Base-by-base conservation (phyloP, 2,329 filamentous ascomycete genomes). In the Sclerotinia spermophila region DNA sequence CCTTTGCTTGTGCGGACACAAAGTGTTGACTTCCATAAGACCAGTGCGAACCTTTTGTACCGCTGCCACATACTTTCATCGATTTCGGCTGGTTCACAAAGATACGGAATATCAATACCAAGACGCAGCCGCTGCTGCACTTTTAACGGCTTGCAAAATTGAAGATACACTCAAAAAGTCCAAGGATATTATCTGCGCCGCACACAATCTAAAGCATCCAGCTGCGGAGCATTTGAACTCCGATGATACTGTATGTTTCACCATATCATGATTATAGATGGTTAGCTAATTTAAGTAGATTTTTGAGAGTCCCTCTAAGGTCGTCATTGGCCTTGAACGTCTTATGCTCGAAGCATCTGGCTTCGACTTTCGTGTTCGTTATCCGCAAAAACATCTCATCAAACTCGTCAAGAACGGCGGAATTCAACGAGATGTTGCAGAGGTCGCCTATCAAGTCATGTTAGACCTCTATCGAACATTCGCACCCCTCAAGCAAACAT, bases 81-180 rank as follows among this genome's bases (percentile, higher is more conserved):
- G 94, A 76, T 97, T 97, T 80, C 90, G 95, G 44, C 86, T 98
- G 67, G 88, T 91, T 60, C 94, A 97, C 78, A 87, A 90, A n/a
- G 93, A 94, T 75, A 89, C 85, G 74, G 94, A 97, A 77, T 97
- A 97, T 81, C 92, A 92, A 79, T 94, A 90, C 74, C 82, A 93
- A 80, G 95, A 98, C 79, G 94, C 93, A 2, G 93, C 95, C 0
- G 88, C 96, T 10, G 93, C 96, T 1, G 91, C 93, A 35, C 84
- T 99, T 13, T 95, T 98, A 78, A 92, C 94, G 3, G 94, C 94
- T 3, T 98, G 95, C 84, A 99, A 99, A 83, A 94, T 96, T 60
- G 96, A 99, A 81, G 96, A 99, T 80, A 99, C 96, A 0, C 87
- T 97, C 75, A 99, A 99, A 82, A 98, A 98, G 83, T 97, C 93